These are phyloP conservation scores for Pleurostoma richardsiae DNA, from an alignment of 2,329 filamentous ascomycete genomes.

Conservation along the genomic window DNA sequence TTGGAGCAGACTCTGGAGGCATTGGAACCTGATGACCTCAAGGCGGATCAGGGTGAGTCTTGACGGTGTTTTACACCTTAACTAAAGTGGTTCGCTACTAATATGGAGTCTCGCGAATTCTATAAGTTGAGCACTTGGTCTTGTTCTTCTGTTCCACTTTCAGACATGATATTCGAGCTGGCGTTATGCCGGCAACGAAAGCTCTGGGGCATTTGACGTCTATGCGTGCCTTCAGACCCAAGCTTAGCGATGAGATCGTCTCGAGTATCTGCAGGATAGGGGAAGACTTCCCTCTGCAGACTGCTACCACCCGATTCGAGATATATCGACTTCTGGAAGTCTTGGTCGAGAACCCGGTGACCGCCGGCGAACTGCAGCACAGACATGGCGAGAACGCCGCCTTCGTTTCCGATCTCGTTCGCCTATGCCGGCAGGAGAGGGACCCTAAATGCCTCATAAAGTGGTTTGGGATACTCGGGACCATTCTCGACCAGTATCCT, in stretches of 20 bases:
- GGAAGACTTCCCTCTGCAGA: slow-evolving; percentile 52
- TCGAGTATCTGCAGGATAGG: slow-evolving; percentile 42
- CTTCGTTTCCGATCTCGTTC: slow-evolving; percentile 44
- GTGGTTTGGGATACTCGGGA: slow-evolving; percentile 48
- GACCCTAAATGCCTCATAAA: slow-evolving; percentile 52
- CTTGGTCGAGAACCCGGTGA: slow-evolving; percentile 36
- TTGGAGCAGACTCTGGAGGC: slow-evolving; percentile 46
- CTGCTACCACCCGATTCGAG: slow-evolving; percentile 43
- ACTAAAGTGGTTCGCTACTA: too few species aligned
- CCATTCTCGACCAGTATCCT: slow-evolving; percentile 38
- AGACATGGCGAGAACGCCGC: slow-evolving; percentile 34
- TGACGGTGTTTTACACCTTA: too few species aligned
- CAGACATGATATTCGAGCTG: slow-evolving; percentile 54
- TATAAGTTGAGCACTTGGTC: slow-evolving; percentile 12
- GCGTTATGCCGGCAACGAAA: slow-evolving; percentile 47
- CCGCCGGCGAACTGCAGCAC: slow-evolving; percentile 37
- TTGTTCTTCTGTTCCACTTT: slow-evolving; percentile 56
- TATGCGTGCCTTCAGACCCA: slow-evolving; percentile 47
- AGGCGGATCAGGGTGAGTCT: slow-evolving; percentile 40
- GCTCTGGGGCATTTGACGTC: slow-evolving; percentile 42
- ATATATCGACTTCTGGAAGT: slow-evolving; percentile 43
- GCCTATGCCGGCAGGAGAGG: slow-evolving; percentile 48
- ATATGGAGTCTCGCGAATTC: too few species aligned
- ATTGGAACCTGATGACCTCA: slow-evolving; percentile 39
- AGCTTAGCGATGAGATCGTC: slow-evolving; percentile 43